Base-by-base conservation (phyloP, 805 yeast genomes). In the Blastobotrys mokoenaii region DNA sequence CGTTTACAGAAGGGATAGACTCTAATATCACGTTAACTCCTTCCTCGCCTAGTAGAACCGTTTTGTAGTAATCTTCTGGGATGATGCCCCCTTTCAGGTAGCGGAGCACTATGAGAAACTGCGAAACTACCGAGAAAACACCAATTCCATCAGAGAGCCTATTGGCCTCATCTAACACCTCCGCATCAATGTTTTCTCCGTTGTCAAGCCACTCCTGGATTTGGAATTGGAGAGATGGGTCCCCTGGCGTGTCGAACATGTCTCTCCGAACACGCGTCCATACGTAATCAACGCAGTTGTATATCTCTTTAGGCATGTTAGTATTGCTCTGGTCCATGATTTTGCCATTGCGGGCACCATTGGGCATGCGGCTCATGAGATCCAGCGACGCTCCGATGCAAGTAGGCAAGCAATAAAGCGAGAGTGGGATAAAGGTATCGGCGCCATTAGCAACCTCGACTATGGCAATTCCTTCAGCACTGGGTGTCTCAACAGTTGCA, bases 51-150 rank as follows among this genome's bases (percentile, higher is more conserved):
- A 59, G 52, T 38, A 55, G 51, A 22, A 55, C 53, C 9, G 31
- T n/a, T 14, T 50, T 53, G 27, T 45, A 48, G 41, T 37, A 55
- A 43, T 60, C 67, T 12, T 52, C 37, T 2, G 71, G 63, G 8
- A 71, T 61, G n/a, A 71, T 62, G 4, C 74, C 71, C 15, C 70
- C 73, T 34, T 67, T 65, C 3, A 70, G 44, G 38, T 62, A 61
- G 18, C 60, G 53, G 47, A 71, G 48, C 11, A 71, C 42, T 1
- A 51, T 42, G 9, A 51, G 30, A 17, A 63, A 52, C 40, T 51
- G 53, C 34, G 58, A 58, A 1, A 66, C 61, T 1, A 64, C 66
- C 2, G 80, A 71, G 34, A 69, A 66, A 4, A 67, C 64, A 2
- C 72, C 77, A 12, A 68, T 55, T 12, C 62, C 49, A 3, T 63